phyloP scores from a whole-genome alignment of 176 grass and related monocot genomes.

The Canna indica region DNA sequence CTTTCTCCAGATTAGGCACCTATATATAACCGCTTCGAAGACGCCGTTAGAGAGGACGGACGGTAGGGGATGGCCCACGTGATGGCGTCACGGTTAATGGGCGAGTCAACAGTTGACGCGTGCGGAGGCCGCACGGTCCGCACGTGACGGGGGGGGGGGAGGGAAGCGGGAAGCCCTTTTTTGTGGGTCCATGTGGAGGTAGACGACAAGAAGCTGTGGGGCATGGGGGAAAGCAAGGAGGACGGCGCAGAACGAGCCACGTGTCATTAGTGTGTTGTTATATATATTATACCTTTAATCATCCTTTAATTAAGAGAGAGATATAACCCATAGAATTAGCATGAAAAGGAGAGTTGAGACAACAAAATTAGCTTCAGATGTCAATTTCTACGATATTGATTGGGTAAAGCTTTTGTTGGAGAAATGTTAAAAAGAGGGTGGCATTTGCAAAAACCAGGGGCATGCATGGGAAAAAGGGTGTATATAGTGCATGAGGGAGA shows the following conservation, averaged over 20 bases:
- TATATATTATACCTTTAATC: too few species aligned
- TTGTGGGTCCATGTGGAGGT: not conserved
- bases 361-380: too few species aligned
- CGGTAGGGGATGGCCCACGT: not conserved
- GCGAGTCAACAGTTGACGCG: not conserved
- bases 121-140: not conserved
- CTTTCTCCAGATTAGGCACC: not conserved
- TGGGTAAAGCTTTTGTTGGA: too few species aligned
- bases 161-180: not conserved
- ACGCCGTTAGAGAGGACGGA: not conserved
- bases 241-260: conserved; percentile 4
- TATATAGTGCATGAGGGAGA: too few species aligned
- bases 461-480: not conserved
- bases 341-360: too few species aligned
- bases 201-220: not conserved
- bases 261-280: not conserved
- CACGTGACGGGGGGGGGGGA: not conserved
- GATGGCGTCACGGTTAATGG: not conserved
- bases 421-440: too few species aligned
- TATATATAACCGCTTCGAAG: too few species aligned
- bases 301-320: too few species aligned
- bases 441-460: not conserved
- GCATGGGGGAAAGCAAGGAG: not conserved
- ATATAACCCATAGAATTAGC: too few species aligned
- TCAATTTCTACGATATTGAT: too few species aligned